These are phyloP conservation scores for Pseudocercospora pini-densiflorae DNA, from an alignment of 2,329 filamentous ascomycete genomes.

Conservation along the genomic window DNA sequence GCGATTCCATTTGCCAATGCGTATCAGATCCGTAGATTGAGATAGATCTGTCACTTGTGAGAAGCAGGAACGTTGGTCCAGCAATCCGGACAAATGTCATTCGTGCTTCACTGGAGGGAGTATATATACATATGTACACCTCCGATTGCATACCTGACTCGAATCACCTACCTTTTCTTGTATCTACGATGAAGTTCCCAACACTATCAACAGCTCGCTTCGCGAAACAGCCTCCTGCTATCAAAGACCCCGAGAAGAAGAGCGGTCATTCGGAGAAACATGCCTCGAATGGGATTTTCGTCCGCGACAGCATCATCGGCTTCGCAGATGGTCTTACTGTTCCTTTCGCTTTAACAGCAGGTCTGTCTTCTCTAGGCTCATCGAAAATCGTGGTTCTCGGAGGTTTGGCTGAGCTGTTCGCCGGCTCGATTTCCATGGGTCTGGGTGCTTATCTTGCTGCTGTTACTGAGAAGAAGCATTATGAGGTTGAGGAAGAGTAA, in stretches of 20 bases:
- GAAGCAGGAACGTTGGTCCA: background rate
- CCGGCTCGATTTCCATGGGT: conserved; percentile 78
- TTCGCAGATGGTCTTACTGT: conserved; percentile 80
- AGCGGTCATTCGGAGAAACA: conserved; percentile 18
- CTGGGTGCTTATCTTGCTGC: conserved; percentile 74
- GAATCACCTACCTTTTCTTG: background rate
- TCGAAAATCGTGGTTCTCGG: conserved; percentile 55
- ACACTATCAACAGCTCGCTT: background rate
- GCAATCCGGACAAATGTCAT: conserved; percentile 4
- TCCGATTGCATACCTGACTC: no score
- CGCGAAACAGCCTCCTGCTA: background rate
- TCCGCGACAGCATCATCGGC: conserved; percentile 73
- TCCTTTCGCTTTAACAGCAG: conserved; percentile 77
- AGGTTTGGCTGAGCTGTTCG: conserved; percentile 75
- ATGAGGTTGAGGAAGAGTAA: conserved; percentile 51
- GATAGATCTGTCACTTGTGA: background rate
- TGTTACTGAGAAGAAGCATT: conserved; percentile 58
- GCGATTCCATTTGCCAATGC: conserved; percentile 4
- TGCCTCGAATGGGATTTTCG: conserved; percentile 46
- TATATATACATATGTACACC: background rate
- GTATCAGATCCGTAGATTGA: conserved; percentile 2
- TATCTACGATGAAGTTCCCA: background rate
- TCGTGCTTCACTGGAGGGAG: conserved; percentile 6
- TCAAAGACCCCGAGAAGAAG: conserved; percentile 9
- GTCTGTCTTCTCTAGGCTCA: conserved; percentile 59